A percentile compares a stretch with the other conserved stretches of the same genome.
These are phyloP conservation scores for Melastoma malabathricum DNA, from an alignment of 345 rosid genomes.

Conservation along the genomic window DNA sequence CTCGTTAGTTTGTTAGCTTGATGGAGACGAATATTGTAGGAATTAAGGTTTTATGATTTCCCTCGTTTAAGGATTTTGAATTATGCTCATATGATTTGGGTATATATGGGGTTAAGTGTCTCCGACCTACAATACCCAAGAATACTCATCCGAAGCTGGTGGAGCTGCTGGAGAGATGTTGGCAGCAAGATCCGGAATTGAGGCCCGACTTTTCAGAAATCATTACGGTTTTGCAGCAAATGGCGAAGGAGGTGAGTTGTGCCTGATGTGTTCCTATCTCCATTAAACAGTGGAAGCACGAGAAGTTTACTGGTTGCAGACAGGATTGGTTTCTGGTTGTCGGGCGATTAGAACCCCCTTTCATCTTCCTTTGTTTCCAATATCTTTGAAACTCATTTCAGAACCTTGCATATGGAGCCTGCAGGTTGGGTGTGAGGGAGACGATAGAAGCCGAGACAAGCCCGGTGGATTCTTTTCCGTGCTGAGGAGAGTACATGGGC, in stretches of 20 bases:
- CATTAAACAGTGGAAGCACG: too few species aligned
- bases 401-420: not conserved
- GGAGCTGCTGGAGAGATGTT: slow-evolving; percentile 58
- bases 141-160: slow-evolving; percentile 45
- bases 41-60: too few species aligned
- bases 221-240: slow-evolving; percentile 43
- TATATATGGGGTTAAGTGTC: slow-evolving; percentile 25
- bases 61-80: too few species aligned
- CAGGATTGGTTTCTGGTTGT: too few species aligned
- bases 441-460: slow-evolving; percentile 55
- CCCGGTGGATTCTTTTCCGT: slow-evolving; percentile 71
- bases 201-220: slow-evolving; percentile 90
- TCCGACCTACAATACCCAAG: slow-evolving; percentile 75
- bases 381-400: too few species aligned
- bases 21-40: too few species aligned
- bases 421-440: slow-evolving; percentile 60
- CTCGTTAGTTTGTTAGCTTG: too few species aligned
- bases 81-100: too few species aligned
- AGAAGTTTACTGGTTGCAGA: too few species aligned
- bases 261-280: not conserved
- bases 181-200: slow-evolving; percentile 78
- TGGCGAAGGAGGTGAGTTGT: slow-evolving; percentile 58
- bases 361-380: too few species aligned
- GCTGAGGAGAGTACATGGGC: slow-evolving; percentile 73
- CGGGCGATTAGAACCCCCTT: too few species aligned